phyloP scores from a whole-genome alignment of 2,329 filamentous ascomycete species.

The Cadophora gregata region DNA sequence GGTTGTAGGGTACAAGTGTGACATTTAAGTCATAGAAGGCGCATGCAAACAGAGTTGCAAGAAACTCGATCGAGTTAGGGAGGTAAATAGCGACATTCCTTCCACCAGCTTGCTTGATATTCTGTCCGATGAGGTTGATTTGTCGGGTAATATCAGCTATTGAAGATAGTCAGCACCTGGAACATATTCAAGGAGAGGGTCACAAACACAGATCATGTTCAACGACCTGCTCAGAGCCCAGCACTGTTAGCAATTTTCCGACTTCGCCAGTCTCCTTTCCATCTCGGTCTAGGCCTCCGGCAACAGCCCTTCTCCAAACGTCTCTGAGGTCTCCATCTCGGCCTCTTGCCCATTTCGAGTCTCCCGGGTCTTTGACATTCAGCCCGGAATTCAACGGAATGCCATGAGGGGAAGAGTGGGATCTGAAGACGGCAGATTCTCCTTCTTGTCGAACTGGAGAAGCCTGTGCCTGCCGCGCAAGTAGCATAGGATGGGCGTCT shows the following conservation, averaged over 20 bases:
- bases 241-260: constrained; percentile 78
- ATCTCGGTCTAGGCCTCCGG: constrained; percentile 67
- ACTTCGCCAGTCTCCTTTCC: constrained; percentile 64
- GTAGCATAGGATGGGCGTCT: constrained; percentile 89
- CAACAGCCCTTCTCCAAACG: constrained; percentile 79
- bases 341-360: constrained; percentile 82
- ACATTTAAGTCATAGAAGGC: constrained; percentile 82
- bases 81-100: constrained; percentile 87
- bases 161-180: constrained; percentile 32
- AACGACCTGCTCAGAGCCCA: constrained; percentile 75
- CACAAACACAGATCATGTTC: constrained; percentile 70
- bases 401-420: constrained; percentile 83
- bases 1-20: constrained; percentile 84
- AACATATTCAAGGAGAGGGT: background rate
- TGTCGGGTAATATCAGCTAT: constrained; percentile 77
- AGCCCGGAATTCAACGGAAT: constrained; percentile 79
- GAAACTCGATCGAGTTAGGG: constrained; percentile 89
- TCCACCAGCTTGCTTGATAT: constrained; percentile 73
- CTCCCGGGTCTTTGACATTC: constrained; percentile 80
- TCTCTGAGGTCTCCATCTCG: constrained; percentile 90
- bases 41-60: constrained; percentile 83
- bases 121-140: constrained; percentile 84
- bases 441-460: constrained; percentile 81
- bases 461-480: constrained; percentile 81
- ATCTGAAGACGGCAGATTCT: constrained; percentile 85